Conservation (phyloP, 306 rosid genomes). For the Dryas drummondii region DNA sequence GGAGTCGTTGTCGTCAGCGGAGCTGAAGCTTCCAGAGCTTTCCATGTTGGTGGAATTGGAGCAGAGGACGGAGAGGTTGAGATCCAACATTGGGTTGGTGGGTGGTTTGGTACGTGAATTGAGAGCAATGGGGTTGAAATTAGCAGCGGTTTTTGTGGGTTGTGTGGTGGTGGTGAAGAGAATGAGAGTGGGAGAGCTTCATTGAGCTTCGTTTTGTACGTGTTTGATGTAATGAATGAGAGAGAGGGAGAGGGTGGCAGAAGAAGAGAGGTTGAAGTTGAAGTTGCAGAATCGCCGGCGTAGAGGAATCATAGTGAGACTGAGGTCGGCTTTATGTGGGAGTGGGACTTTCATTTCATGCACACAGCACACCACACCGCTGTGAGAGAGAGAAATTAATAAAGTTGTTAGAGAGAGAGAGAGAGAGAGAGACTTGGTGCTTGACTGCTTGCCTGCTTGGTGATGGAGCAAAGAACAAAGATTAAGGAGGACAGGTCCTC, state of each 20-base stretch:
- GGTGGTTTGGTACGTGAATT: background rate
- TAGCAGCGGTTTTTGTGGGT: too few relatives aligned
- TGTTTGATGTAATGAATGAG: background rate
- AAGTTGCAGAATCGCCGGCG: slow-evolving; percentile 7
- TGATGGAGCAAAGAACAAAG: slow-evolving; percentile 11
- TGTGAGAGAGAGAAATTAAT: background rate
- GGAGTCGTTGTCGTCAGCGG: slow-evolving; percentile 47
- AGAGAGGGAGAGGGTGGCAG: background rate
- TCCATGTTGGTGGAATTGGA: slow-evolving; percentile 48
- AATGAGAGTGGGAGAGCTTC: background rate
- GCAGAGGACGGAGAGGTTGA: slow-evolving; percentile 55
- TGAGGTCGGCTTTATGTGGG: background rate
- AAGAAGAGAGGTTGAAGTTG: background rate
- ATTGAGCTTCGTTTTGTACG: slow-evolving; percentile 3
- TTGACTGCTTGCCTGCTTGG: slow-evolving; percentile 3
- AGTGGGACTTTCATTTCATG: too few relatives aligned
- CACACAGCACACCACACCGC: too few relatives aligned
- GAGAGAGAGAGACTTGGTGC: background rate
- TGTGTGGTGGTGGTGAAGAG: too few relatives aligned
- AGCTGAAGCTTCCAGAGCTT: slow-evolving; percentile 66
- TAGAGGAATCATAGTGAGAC: background rate
- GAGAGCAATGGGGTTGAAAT: background rate
- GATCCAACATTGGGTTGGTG: slow-evolving; percentile 68
- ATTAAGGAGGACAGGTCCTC: too few relatives aligned
- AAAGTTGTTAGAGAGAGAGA: background rate